Base-by-base conservation (phyloP, 1,284 basidiomycete species). In the Megacollybia platyphylla region DNA sequence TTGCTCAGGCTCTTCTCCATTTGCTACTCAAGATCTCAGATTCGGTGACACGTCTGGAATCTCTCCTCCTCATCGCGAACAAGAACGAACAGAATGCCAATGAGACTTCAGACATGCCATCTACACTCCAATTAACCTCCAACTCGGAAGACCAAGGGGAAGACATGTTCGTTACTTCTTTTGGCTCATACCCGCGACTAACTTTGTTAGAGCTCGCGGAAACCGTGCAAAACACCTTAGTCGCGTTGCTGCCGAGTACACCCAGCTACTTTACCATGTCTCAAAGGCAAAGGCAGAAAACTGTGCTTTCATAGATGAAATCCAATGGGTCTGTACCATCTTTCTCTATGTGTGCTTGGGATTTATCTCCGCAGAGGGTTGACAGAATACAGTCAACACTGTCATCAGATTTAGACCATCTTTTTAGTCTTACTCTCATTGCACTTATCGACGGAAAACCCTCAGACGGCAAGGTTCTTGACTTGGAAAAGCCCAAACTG, bases 11-110 rank as follows among this genome's bases (percentile, higher is more conserved):
- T 0, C 65, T 89, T 40, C 67, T 94, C 5, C 87, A 91, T 51
- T 68, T 91, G 6, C 70, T 94, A 9, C 73, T 92, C 51, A 89
- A 89, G 58, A 79, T 94, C 39, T 90, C 89, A 15, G 90, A 94
- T 52, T 88, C 87, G 6, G 71, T 91, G 7, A 72, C 78, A 1
- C 76, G 91, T 32, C 70, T 93, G 1, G 91, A 94, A 57, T 80
- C 77, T 6, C 67, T 96, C 17, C 66, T 93, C 10, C 65, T 79
- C 27, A 87, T 87, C 34, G 20, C 2, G 20, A 54, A 71, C 3
- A 62, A 72, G 0, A 71, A 76, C 4, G 59, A 65, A 10, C 61
- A 72, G 37, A 68, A 68, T 13, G 59, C 57, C 3, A 52, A 57
- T 29, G 53, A 56, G 50, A 48, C 30, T 49, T 62, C 46, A 64